Evolutionary conservation across 2,329 filamentous ascomycete genomes (phyloP).

Genomic region (Botrytis galanthina): DNA sequence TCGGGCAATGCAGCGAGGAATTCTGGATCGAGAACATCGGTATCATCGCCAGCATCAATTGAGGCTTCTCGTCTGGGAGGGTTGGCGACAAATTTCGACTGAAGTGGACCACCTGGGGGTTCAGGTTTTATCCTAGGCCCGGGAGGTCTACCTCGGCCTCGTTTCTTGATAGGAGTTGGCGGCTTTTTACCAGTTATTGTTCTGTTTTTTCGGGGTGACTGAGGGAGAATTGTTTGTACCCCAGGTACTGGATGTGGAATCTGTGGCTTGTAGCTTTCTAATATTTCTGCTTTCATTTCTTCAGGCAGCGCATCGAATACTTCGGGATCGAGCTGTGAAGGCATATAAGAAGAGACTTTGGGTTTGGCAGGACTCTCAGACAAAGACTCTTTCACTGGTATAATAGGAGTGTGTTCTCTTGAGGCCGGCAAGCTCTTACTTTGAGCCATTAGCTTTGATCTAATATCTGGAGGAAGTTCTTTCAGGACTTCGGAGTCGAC

Average conservation of each 20-base stretch:
- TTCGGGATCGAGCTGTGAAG: slow-evolving; percentile 81
- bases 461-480: slow-evolving; percentile 80
- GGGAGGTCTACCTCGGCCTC: slow-evolving; percentile 44
- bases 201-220: slow-evolving; percentile 57
- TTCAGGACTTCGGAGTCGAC: slow-evolving; percentile 78
- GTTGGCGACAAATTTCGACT: slow-evolving; percentile 15
- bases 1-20: slow-evolving; percentile 82
- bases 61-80: slow-evolving; percentile 46
- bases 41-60: slow-evolving; percentile 65
- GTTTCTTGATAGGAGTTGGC: slow-evolving; percentile 62
- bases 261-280: slow-evolving; percentile 62
- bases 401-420: slow-evolving; percentile 34
- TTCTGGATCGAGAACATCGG: slow-evolving; percentile 49
- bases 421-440: slow-evolving; percentile 37
- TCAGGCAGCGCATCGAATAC: slow-evolving; percentile 80
- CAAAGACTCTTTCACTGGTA: slow-evolving; percentile 34
- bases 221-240: slow-evolving; percentile 38
- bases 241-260: slow-evolving; percentile 29
- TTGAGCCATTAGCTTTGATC: slow-evolving; percentile 68
- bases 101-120: slow-evolving; percentile 12
- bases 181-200: slow-evolving; percentile 34
- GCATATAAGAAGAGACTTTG: slow-evolving; percentile 32
- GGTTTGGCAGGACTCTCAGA: slow-evolving; percentile 29
- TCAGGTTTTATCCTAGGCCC: slow-evolving; percentile 34
- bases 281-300: slow-evolving; percentile 79